These are phyloP conservation scores for Nitzschia palea DNA, from an alignment of 108 stramenopile genomes.

Conservation along the genomic window DNA sequence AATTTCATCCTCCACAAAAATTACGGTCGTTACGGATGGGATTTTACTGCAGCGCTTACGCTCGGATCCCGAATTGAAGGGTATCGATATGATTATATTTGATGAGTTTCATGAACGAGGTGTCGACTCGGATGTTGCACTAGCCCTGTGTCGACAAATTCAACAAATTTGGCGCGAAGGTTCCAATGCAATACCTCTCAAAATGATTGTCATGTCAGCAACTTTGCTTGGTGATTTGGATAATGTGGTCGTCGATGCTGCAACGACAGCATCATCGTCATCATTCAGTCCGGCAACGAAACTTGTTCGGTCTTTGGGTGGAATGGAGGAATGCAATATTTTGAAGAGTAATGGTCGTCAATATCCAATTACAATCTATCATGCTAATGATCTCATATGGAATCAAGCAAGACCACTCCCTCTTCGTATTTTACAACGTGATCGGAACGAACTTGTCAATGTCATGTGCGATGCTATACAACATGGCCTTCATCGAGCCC, in stretches of 20 bases:
- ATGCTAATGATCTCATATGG: slow-evolving; percentile 27
- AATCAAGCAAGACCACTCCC: slow-evolving; percentile 17
- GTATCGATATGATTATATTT: slow-evolving; percentile 43
- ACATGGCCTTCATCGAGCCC: slow-evolving; percentile 33
- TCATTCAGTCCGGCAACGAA: slow-evolving; percentile 35
- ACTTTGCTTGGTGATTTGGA: slow-evolving; percentile 51
- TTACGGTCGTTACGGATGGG: slow-evolving; percentile 64
- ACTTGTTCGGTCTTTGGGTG: slow-evolving; percentile 43
- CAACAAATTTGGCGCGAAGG: slow-evolving; percentile 35
- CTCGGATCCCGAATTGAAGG: slow-evolving; percentile 52
- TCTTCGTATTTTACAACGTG: slow-evolving; percentile 9
- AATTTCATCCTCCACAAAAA: slow-evolving; percentile 27
- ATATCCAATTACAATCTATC: slow-evolving; percentile 52
- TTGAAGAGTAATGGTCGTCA: slow-evolving; percentile 55
- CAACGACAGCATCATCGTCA: no score
- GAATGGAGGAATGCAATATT: slow-evolving; percentile 39
- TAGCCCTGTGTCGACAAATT: slow-evolving; percentile 60
- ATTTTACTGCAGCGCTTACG: slow-evolving; percentile 49
- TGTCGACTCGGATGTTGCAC: slow-evolving; percentile 55
- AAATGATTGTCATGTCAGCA: slow-evolving; percentile 68
- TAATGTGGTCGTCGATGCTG: not conserved
- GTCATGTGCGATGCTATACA: slow-evolving; percentile 43
- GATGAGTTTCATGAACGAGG: slow-evolving; percentile 81
- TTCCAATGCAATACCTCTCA: slow-evolving; percentile 8
- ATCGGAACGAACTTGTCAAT: slow-evolving; percentile 22